phyloP scores from a whole-genome alignment of 306 rosid genomes.

The Glycine latifolia region DNA sequence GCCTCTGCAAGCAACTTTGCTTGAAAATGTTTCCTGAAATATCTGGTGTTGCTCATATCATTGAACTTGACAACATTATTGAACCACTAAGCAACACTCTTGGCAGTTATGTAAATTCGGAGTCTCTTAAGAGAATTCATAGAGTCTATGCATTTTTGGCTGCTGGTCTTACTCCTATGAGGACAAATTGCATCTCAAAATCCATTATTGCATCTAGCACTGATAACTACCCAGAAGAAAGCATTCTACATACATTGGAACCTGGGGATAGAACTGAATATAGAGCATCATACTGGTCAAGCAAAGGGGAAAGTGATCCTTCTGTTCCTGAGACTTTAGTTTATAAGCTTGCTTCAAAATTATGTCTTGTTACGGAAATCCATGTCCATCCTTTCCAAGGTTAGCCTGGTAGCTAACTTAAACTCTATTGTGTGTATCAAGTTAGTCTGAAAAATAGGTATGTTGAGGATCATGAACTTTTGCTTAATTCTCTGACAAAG shows the following conservation, averaged over 20 bases:
- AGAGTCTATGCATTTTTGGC: slow-evolving; percentile 61
- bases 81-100: slow-evolving; percentile 46
- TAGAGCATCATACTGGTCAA: slow-evolving; percentile 73
- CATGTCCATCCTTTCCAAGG: slow-evolving; percentile 72
- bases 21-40: slow-evolving; percentile 68
- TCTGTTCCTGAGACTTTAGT: slow-evolving; percentile 62
- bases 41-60: slow-evolving; percentile 42
- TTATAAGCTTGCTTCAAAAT: slow-evolving; percentile 56
- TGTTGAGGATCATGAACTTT: slow-evolving; percentile 35
- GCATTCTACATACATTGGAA: slow-evolving; percentile 59
- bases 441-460: slow-evolving; percentile 25
- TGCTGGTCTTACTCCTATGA: slow-evolving; percentile 50
- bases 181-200: slow-evolving; percentile 56
- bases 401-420: slow-evolving; percentile 40
- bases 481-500: slow-evolving; percentile 36
- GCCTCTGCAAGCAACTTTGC: slow-evolving; percentile 64
- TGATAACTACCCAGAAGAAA: slow-evolving; percentile 63
- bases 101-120: slow-evolving; percentile 46
- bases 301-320: slow-evolving; percentile 67
- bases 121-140: slow-evolving; percentile 60
- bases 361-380: slow-evolving; percentile 70
- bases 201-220: slow-evolving; percentile 73
- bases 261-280: slow-evolving; percentile 52
- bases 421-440: slow-evolving; percentile 17
- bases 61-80: slow-evolving; percentile 55